Evolutionary conservation across 208 protist species (phyloP).

Genomic region (Acanthamoeba castellanii): DNA sequence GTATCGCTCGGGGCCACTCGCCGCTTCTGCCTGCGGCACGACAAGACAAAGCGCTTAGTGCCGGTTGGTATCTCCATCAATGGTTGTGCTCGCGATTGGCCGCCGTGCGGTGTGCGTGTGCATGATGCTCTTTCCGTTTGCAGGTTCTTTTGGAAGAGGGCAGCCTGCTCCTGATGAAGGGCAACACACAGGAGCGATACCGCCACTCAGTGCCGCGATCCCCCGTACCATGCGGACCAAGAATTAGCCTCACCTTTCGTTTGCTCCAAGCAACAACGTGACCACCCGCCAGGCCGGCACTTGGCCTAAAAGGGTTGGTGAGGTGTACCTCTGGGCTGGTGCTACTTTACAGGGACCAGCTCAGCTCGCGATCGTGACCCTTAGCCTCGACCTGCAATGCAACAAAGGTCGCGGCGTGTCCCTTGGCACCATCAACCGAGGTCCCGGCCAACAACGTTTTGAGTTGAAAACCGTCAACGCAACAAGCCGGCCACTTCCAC

Average conservation of each 20-base stretch:
- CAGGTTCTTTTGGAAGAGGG: conserved; percentile 13
- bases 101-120: not conserved
- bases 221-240: not conserved
- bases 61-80: not conserved
- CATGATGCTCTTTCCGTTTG: not conserved
- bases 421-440: too few species aligned
- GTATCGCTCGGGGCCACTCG: not conserved
- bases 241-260: conserved; percentile 58
- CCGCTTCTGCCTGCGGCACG: conserved; percentile 39
- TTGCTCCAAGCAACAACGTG: not conserved
- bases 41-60: conserved; percentile 32
- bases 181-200: conserved; percentile 5
- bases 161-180: conserved; percentile 46
- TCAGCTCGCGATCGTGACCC: too few species aligned
- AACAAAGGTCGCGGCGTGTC: too few species aligned
- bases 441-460: too few species aligned
- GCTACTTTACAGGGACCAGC: too few species aligned
- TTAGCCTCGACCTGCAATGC: too few species aligned
- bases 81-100: not conserved
- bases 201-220: conserved; percentile 16
- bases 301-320: too few species aligned
- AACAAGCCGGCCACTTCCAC: too few species aligned
- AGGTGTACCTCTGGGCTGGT: too few species aligned
- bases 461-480: too few species aligned
- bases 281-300: too few species aligned